Base-by-base conservation (phyloP, 106 monocot species). In the Alisma plantagoaquatica region DNA sequence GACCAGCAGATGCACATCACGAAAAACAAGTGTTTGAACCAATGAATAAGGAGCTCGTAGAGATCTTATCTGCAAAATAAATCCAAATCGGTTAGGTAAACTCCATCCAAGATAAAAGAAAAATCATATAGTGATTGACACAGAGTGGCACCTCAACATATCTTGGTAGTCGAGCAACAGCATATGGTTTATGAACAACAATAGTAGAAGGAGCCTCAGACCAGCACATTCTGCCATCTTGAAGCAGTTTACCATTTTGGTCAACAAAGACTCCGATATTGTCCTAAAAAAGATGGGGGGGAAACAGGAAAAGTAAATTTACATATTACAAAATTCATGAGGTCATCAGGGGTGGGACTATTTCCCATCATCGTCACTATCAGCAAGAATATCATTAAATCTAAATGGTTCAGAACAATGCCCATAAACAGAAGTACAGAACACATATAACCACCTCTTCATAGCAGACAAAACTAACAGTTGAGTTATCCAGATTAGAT, bases 211-310 rank as follows among this genome's bases (percentile, higher is more conserved):
- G 98, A 19, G 79, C 70, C 66, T 98, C 88, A 28, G 85, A 85
- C 98, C 98, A 98, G 55, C 84, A 82, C 57, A 98, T 82, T 54
- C 74, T 78, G 25, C 82, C 98, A 72, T 98, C 98, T 70, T 98
- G 98, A 55, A 86, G 44, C 65, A 98, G 81, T 59, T 98, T 98
- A 21, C 98, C 98, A 70, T 90, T 98, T 82, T 98, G 98, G 52
- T 98, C 98, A 61, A 98, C 90, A 72, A 98, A 90, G 48, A 98
- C 85, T 69, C 98, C 90, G 69, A 98, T 68, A 50, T 98, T 85
- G 58, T 98, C 98, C 98, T 98, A 50, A 35, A 53, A 18, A 79
- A 7, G 56, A 24, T 53, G 9, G 23, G 29, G 7, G 24, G 28
- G 4, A 43, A 10, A 22, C 21, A 35, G 18, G 23, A 56, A 56